Base-by-base conservation (phyloP, 257 asterid species). In the Solanum peruvianum region DNA sequence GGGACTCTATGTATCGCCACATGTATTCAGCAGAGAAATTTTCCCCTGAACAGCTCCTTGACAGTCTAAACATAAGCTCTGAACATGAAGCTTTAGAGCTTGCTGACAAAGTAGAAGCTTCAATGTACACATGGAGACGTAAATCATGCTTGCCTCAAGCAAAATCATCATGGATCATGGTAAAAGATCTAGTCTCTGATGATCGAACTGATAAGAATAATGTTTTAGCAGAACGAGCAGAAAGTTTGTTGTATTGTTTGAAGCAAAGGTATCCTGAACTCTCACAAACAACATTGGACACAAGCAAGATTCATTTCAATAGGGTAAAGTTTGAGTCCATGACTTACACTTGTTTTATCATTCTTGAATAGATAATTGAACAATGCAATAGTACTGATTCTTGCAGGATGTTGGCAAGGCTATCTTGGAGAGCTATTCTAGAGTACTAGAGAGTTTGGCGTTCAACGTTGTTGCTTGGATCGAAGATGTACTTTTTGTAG, bases 351-450 rank as follows among this genome's bases (percentile, higher is more conserved):
- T 21, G 39, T 18, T 33, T 60, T 35, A 71, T 71, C 45, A 35
- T 33, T 71, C 42, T 13, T 23, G 41, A 64, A 44, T 5, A 39
- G 62, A 45, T 12, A 33, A 52, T 4, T 35, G 47, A 76, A 58
- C 21, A 12, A 23, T 45, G 9, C n/a, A 9, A 86, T 75, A 33
- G 35, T 33, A 70, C 42, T 47, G 69, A 10, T 66, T 86, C 18
- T 83, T 87, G 83, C 93, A 97, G 99, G 99, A 97, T 89, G 96
- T 97, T n/a, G 99, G 99, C 14, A 95, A 94, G 88, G 98, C 97
- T 52, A 92, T 95, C 64, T 82, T 97, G 39, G 99, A 97, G 92
- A 93, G 98, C 92, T 94, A 97, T 87, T 93, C 99, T 2, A 92
- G 99, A 93, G 98, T 97, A 5, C 86, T 97, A 92, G 99, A 95